Base-by-base conservation (phyloP, 345 rosid species). In the Eucalyptus sp. region DNA sequence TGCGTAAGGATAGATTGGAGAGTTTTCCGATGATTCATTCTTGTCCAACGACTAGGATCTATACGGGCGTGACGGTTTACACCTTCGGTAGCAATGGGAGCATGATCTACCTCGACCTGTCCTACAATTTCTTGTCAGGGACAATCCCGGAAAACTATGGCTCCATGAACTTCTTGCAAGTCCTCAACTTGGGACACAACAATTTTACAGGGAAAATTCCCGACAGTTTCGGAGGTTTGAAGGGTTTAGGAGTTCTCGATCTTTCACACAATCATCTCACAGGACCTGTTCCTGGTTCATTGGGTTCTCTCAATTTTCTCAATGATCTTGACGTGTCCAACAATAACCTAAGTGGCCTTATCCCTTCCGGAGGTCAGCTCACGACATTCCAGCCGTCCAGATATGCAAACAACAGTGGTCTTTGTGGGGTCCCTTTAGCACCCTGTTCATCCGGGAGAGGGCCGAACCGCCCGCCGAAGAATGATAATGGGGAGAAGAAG, bases 271-370 rank as follows among this genome's bases (percentile, higher is more conserved):
- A 97, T 89, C 12, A 94, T 88, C 96, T 97, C 44, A 93, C 94
- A 91, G 99, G 99, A 44, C 92, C 85, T 87, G 18, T 97, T 88
- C 99, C 99, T 1, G 97, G 94, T 44, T 90, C 99, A 29, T 89
- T 97, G 14, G 98, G 98, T 41, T 83, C 92, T 58, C 97, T 97
- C 41, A 92, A 97, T 79, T 97, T 97, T 92, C 97, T 97, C 52
- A 96, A 97, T 80, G 99, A 97, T 90, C 96, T 97, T 16, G 99
- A 97, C 90, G 98, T 97, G 56, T 97, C 99, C 43, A 96, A 97
- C 93, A 97, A 97, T 91, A 93, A 96, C 90, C 95, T 97, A 81
- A 94, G 95, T 2, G 99, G 99, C 86, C 91, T 90, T 58, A 96
- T 97, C 90, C 99, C 99, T 88, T 93, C 95, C 22, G 99, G 99